A percentile compares a stretch with the other conserved stretches of the same genome.
phyloP scores from a whole-genome alignment of 2,329 filamentous ascomycete species.

The Aspergillus novoparasiticus region DNA sequence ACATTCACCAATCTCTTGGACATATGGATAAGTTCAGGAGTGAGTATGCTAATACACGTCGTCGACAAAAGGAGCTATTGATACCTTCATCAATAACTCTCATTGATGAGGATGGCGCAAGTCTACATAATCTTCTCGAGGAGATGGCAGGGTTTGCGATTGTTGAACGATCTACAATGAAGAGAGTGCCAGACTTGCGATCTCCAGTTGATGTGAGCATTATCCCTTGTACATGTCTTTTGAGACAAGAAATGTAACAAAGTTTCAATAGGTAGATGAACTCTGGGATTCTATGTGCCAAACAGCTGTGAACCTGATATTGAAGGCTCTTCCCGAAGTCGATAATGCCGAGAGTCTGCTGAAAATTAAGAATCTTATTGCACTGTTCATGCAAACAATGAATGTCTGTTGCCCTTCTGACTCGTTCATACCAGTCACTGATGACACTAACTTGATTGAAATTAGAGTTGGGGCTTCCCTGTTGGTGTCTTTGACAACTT shows the following conservation, averaged over 20 bases:
- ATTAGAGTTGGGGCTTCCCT: conserved; percentile 83
- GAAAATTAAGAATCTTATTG: conserved; percentile 92
- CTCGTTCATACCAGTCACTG: neutral
- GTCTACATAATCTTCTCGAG: conserved; percentile 87
- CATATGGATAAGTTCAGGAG: conserved; percentile 87
- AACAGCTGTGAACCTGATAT: conserved; percentile 78
- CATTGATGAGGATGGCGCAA: conserved; percentile 78
- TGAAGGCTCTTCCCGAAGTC: conserved; percentile 75
- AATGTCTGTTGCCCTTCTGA: conserved; percentile 61
- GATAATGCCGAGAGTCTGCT: conserved; percentile 84
- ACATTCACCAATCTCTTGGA: conserved; percentile 93
- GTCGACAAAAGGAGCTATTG: conserved; percentile 88
- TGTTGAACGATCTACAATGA: conserved; percentile 92
- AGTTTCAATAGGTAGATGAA: conserved; percentile 74
- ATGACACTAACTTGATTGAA: conserved; percentile 6
- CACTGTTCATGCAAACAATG: conserved; percentile 97
- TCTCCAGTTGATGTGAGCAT: conserved; percentile 72
- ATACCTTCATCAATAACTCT: conserved; percentile 76
- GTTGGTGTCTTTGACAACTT: conserved; percentile 80
- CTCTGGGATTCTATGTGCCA: conserved; percentile 98
- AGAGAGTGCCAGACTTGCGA: conserved; percentile 78
- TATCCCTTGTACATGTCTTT: conserved; percentile 26
- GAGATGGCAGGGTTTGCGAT: conserved; percentile 96
- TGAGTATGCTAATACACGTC: conserved; percentile 88
- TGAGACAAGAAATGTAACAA: conserved; percentile 12